Percentiles rank a stretch among this genome's conserved stretches.
phyloP scores from a whole-genome alignment of 371 early-diverging fungal species.

The Mortierella sp. region DNA sequence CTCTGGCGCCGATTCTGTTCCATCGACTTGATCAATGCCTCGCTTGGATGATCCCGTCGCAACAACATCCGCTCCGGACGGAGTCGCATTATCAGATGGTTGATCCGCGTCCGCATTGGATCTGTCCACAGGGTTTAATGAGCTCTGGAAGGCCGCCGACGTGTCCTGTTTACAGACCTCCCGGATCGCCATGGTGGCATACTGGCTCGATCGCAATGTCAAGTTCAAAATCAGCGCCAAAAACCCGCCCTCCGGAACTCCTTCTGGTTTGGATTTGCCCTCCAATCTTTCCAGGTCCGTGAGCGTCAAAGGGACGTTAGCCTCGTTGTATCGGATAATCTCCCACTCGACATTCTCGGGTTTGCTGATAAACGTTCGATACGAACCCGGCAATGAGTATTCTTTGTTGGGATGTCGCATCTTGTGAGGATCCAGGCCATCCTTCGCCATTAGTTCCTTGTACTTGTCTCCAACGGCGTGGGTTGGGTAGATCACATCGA shows the following conservation, averaged over 20 bases:
- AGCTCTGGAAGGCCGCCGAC: conserved; percentile 64
- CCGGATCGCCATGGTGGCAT: conserved; percentile 97
- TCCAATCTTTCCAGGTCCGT: conserved; percentile 75
- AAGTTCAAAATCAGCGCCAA: conserved; percentile 83
- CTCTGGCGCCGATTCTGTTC: conserved; percentile 21
- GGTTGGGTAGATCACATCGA: conserved; percentile 78
- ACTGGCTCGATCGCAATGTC: conserved; percentile 83
- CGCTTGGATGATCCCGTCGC: conserved; percentile 17
- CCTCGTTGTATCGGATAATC: conserved; percentile 74
- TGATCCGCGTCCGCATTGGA: background rate
- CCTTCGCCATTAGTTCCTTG: conserved; percentile 73
- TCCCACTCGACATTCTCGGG: conserved; percentile 62
- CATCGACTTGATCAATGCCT: conserved; percentile 41
- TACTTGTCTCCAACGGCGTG: conserved; percentile 78
- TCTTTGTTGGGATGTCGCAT: conserved; percentile 60
- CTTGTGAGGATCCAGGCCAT: conserved; percentile 66
- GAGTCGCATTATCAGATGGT: background rate
- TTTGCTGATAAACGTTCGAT: conserved; percentile 71
- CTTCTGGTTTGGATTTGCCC: conserved; percentile 21
- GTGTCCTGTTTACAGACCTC: conserved; percentile 91
- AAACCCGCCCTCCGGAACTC: conserved; percentile 60
- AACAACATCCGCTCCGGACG: background rate
- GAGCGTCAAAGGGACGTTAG: conserved; percentile 64
- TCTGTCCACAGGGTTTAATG: conserved; percentile 37
- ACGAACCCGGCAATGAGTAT: conserved; percentile 79